Evolutionary conservation across 306 rosid genomes (phyloP), one percentile per base, ranked within the genome.

Genomic region (Cucumis melo): DNA sequence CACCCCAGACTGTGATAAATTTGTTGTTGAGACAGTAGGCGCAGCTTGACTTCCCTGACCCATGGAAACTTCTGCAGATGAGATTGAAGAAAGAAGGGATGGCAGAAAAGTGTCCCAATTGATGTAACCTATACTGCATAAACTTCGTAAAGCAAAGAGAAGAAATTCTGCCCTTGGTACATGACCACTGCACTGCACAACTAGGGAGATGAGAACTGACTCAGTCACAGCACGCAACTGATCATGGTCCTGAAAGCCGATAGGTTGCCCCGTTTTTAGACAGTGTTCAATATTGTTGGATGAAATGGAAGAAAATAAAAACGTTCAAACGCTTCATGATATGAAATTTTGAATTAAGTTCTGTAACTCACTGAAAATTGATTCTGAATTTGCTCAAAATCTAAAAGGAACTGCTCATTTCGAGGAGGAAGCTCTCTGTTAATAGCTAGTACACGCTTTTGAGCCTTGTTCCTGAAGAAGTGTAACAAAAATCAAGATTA

Each of bases 61-160:
- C 74, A 80, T 84, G 0, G 92, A 86, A 84, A 88, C 73, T 80
- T 92, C 99, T 20, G 93, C 82, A 0, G 91, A 79, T 29, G 96
- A 84, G 78, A 92, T 91, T 1, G 95, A 89, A 65, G 96, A 90
- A 78, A 94, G 93, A 80, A 92, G 97, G 62, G 93, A 66, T 0
- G 96, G 99, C 81, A 94, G 81, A 79, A 92, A 88, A 39, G 88
- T 83, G 78, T 94, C 99, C 99, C 97, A 92, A 83, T 94, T 92
- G 73, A 94, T 86, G 85, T 73, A 89, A 77, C 92, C 88, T 62
- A 94, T 90, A 78, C 87, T 86, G 75, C 92, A 85, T 84, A 94
- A 81, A 83, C 89, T 89, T 56, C 91, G 88, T 54, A 94, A 76
- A 72, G 92, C 90, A 85, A 90, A 94, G 62, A 94, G 93, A 81